Conservation (phyloP, 768 basidiomycete species). For the Boletus rubroflammeus region DNA sequence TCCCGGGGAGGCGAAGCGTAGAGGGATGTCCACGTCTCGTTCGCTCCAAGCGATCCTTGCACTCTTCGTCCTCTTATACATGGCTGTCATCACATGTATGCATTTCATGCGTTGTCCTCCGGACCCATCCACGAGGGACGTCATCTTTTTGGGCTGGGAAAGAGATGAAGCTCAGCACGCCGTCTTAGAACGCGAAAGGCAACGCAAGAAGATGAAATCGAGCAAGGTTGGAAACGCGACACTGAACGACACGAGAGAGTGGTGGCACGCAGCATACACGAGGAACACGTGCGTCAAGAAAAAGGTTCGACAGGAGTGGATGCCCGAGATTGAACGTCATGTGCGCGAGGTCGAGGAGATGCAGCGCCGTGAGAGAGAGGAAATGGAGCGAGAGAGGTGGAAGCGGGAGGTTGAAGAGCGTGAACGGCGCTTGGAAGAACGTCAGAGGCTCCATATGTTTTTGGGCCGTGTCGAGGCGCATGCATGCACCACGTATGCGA, state of each 20-base stretch:
- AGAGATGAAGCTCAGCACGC: not conserved
- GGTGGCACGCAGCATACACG: no score
- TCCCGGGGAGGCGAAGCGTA: not conserved
- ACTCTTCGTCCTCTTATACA: not conserved
- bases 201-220: not conserved
- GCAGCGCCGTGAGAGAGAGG: conserved; percentile 12
- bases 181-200: not conserved
- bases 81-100: not conserved
- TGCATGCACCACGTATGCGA: conserved; percentile 24
- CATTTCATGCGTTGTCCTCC: conserved; percentile 7
- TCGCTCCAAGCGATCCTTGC: not conserved
- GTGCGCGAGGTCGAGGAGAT: no score
- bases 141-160: conserved; percentile 6
- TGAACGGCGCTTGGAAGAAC: no score
- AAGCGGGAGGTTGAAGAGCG: no score
- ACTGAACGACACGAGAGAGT: not conserved
- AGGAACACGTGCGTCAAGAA: no score
- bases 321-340: no score
- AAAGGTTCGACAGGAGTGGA: no score
- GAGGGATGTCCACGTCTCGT: not conserved
- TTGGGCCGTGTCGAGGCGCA: conserved; percentile 17
- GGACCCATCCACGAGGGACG: not conserved
- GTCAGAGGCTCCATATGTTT: conserved; percentile 24
- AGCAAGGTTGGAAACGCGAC: conserved; percentile 1
- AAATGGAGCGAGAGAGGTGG: no score